phyloP scores from a whole-genome alignment of 2,329 filamentous ascomycete species.

The Claviceps spartinae region DNA sequence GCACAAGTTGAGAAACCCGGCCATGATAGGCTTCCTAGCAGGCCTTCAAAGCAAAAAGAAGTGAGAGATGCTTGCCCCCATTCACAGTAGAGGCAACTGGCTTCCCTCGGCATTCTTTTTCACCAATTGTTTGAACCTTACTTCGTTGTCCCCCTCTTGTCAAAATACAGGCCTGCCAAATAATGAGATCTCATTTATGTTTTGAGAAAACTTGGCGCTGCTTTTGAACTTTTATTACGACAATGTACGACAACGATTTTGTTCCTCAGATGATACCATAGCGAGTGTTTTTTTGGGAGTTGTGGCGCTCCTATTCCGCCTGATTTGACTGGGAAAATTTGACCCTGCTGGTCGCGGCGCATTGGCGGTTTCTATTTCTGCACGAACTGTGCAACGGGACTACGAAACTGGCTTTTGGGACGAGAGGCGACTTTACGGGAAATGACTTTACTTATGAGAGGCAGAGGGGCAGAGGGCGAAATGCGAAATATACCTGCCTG shows the following conservation, averaged over 20 bases:
- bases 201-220: neutral
- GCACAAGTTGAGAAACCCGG: conserved; percentile 7
- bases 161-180: conserved; percentile 7
- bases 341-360: neutral
- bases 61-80: conserved; percentile 6
- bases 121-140: neutral
- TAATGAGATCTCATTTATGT: conserved; percentile 6
- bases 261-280: conserved; percentile 6
- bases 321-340: neutral
- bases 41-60: conserved; percentile 12
- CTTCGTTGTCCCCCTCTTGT: neutral
- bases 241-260: conserved; percentile 6
- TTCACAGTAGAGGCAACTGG: neutral
- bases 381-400: conserved; percentile 1
- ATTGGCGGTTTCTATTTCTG: conserved; percentile 1
- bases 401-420: neutral
- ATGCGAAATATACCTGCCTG: neutral
- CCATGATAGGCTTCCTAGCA: conserved; percentile 10
- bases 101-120: neutral
- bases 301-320: neutral
- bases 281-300: conserved; percentile 6
- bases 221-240: neutral
- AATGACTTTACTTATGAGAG: too few relatives aligned
- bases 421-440: neutral
- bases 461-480: too few relatives aligned